Base-by-base conservation (phyloP, 116 monocot species). In the Cymodocea nodosa region DNA sequence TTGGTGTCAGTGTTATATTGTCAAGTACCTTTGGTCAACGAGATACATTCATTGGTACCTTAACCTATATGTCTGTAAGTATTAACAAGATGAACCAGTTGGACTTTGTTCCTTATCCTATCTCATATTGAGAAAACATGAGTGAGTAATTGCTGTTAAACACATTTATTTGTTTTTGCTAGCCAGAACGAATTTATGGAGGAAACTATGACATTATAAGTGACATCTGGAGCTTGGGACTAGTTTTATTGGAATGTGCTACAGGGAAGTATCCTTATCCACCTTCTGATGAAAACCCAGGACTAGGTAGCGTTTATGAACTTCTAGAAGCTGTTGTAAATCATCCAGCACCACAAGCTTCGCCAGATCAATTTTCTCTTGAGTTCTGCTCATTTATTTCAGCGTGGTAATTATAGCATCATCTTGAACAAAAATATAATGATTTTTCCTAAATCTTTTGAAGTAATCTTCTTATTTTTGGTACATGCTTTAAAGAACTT, bases 301-400 rank as follows among this genome's bases (percentile, higher is more conserved):
- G 52, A 25, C 50, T 56, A 34, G 60, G 52, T 15, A 79, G 63
- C 70, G 82, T 85, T 56, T 95, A 66, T 62, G 90, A 90, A 57
- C 75, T 95, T 68, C 73, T 95, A 56, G 87, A 79, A 62, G 79
- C 84, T 65, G 81, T 95, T 69, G 90, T 87, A n/a, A 81, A 83
- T 22, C 70, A 81, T 4, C 85, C 84, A 59, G 54, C 90, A 52
- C 90, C 90, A 48, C 40, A n/a, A 67, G 87, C 94, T 40, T 77
- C 85, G 61, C 56, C 78, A 11, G 87, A 95, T 39, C 70, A 71
- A 72, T 90, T 95, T 66, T 90, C 90, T 35, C 73, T 70, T 24
- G 90, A 95, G 62, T 95, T 95, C 60, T 90, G 87, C 69, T 95
- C 95, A 56, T 95, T 95, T 63, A 74, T 95, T 56, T 87, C 85